Conservation (phyloP, 2,329 filamentous ascomycete species). For the Myriosclerotinia curreyana region DNA sequence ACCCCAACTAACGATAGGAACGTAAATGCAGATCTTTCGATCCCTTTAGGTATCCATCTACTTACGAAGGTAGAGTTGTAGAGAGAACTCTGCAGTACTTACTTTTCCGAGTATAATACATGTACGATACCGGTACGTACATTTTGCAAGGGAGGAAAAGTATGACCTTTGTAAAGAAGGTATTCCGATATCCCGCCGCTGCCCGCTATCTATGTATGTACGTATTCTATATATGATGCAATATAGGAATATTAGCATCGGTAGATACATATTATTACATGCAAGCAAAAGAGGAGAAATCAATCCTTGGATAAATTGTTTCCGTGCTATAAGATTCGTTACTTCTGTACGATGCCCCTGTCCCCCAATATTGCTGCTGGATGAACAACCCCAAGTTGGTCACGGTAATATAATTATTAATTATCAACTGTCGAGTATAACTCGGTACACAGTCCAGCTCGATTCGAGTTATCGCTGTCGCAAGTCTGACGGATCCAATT, state of each 20-base stretch:
- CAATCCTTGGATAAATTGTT: slow-evolving; percentile 11
- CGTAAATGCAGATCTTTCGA: not conserved
- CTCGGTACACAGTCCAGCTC: not conserved
- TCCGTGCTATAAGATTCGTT: not conserved
- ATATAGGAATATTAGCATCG: slow-evolving; percentile 13
- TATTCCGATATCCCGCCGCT: slow-evolving; percentile 15
- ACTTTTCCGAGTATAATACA: slow-evolving; percentile 5
- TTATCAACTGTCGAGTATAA: not conserved
- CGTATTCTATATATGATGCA: slow-evolving; percentile 16
- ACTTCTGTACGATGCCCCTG: not conserved
- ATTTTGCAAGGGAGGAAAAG: not conserved
- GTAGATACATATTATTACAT: slow-evolving; percentile 12
- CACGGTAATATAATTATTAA: not conserved
- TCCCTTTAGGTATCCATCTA: not conserved
- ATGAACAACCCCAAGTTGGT: not conserved
- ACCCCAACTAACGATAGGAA: not conserved
- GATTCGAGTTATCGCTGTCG: slow-evolving; percentile 6
- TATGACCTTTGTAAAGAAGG: slow-evolving; percentile 8
- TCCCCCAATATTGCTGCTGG: not conserved
- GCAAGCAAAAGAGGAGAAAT: slow-evolving; percentile 14
- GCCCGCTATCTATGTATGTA: not conserved
- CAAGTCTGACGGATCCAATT: slow-evolving; percentile 1
- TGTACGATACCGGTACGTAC: slow-evolving; percentile 13
- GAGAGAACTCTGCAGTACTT: slow-evolving; percentile 7
- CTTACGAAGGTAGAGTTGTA: not conserved